Base-by-base conservation (phyloP, 345 rosid genomes). In the Gossypium herbaceum region DNA sequence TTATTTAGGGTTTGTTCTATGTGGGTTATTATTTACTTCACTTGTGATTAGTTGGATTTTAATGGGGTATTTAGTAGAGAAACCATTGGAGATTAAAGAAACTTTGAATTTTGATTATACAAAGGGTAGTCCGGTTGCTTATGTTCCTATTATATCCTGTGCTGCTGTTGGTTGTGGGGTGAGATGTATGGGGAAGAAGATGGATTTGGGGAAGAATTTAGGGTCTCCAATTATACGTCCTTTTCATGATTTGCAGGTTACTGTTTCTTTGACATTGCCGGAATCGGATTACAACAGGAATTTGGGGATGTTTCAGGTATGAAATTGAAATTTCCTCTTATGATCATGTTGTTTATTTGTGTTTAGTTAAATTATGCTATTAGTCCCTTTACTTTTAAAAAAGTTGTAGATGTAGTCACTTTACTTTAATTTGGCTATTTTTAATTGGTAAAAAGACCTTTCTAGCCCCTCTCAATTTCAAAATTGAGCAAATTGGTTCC, bases 241-340 rank as follows among this genome's bases (percentile, higher is more conserved):
- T 29, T 69, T 64, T 79, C 87, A 86, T 50, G 72, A 82, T 71
- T 63, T 90, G 75, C 83, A 76, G 79, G 86, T 80, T 27, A 73
- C 77, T 0, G 84, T 90, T 69, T 71, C 77, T 9, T 77, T 88
- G 82, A 83, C 85, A 24, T 72, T 95, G 79, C 99, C 99, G 0
- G 97, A 92, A 81, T 95, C 98, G 0, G 84, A 76, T 39, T 92
- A 95, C 68, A 95, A 95, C 80, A 85, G 85, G 82, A 83, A 87
- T 51, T 95, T 92, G 75, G 96, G 98, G 78, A 79, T 89, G 73
- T 92, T 92, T 83, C 98, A 95, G 97, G 66, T 22, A 17, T 72
- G 34, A 6, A 54, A 19, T 60, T 16, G 29, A 60, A 47, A 41
- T 19, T 57, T 4, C 22, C n/a, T 13, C 16, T 72, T 56, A 44